Evolutionary conservation across 2,329 filamentous ascomycete species (phyloP), one percentile per base, ranked within the genome.

Genomic region (Neonectria sp.): DNA sequence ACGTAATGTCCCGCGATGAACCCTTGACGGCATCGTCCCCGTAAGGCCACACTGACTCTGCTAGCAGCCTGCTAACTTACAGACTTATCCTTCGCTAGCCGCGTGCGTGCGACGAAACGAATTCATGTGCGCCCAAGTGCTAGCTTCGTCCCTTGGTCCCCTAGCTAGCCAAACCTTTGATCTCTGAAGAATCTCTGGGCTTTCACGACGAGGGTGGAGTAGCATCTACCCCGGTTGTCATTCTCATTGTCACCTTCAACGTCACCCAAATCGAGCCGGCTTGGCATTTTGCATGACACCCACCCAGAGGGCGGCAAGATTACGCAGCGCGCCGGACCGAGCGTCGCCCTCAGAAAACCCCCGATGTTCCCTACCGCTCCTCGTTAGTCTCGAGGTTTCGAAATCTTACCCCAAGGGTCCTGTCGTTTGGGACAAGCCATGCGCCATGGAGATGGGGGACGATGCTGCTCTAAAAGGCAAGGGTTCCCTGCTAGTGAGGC

Each of bases 401-500:
- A 33, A 68, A 70, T 67, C 63, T 63, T 59, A 55, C 61, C 45
- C 43, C 55, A 45, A 68, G 67, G 65, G 65, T 70, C 68, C 55
- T 65, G 51, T 58, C 58, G 60, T 64, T 68, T 61, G 71, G 67
- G 48, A 58, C 68, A 58, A 57, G 58, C 52, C 61, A 63, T 65
- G 51, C 55, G 60, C 62, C 62, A 67, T 48, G 68, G 55, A 52
- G 62, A 70, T 71, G 67, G 45, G 63, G 72, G 62, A 67, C 55
- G 60, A 66, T 68, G 63, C 68, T 71, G 51, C 45, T 48, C 45
- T 46, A 33, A 37, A 59, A 33, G 37, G 33, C 70, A 73, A 70
- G 73, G 73, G 71, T 71, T 67, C 70, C 71, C 71, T 71, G 68
- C 64, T 63, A 63, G 57, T 45, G 56, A 55, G 46, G 37, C 57